Evolutionary conservation across 2,329 filamentous ascomycete species (phyloP).

Genomic region (Coniella vitis): DNA sequence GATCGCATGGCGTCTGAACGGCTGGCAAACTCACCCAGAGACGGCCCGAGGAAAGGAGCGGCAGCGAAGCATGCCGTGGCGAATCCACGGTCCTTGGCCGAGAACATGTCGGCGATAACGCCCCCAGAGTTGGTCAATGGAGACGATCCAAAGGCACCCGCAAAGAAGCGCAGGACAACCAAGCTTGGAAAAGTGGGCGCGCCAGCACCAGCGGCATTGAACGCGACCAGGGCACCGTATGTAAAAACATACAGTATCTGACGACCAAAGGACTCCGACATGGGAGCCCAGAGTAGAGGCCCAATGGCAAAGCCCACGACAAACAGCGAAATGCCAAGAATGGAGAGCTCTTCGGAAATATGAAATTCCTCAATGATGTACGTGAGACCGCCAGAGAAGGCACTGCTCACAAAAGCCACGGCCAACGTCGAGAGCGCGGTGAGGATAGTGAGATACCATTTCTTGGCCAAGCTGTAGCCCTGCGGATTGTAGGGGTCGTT

Average conservation of each 20-base stretch:
- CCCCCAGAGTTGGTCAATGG: slow-evolving; percentile 57
- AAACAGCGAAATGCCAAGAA: slow-evolving; percentile 45
- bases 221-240: slow-evolving; percentile 50
- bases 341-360: slow-evolving; percentile 44
- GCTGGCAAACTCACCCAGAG: slow-evolving; percentile 27
- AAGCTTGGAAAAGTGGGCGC: slow-evolving; percentile 51
- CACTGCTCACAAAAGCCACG: slow-evolving; percentile 63
- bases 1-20: too few relatives aligned
- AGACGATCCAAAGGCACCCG: slow-evolving; percentile 54
- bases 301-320: slow-evolving; percentile 19
- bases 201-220: slow-evolving; percentile 54
- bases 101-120: slow-evolving; percentile 56
- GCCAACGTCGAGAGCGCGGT: slow-evolving; percentile 61
- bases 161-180: slow-evolving; percentile 58
- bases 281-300: slow-evolving; percentile 18
- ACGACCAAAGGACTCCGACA: slow-evolving; percentile 49
- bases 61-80: slow-evolving; percentile 59
- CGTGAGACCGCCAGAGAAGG: slow-evolving; percentile 52
- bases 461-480: slow-evolving; percentile 47
- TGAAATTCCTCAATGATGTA: slow-evolving; percentile 50
- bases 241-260: slow-evolving; percentile 53
- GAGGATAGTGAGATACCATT: slow-evolving; percentile 59
- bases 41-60: slow-evolving; percentile 60
- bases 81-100: slow-evolving; percentile 42
- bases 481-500: slow-evolving; percentile 62